Evolutionary conservation across 176 grass and related monocot genomes (phyloP).

Genomic region (Themeda triandra): DNA sequence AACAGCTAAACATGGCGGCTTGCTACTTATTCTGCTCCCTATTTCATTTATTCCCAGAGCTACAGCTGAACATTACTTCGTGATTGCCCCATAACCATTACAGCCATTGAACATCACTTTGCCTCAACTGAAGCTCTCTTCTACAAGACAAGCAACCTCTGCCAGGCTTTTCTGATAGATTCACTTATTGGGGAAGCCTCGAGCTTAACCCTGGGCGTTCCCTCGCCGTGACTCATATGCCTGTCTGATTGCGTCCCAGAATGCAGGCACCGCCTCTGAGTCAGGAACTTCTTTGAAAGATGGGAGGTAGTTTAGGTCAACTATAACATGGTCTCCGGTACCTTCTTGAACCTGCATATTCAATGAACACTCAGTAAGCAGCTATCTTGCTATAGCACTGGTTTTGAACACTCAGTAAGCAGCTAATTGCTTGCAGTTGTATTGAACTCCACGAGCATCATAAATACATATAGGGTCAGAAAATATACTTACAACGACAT

Average conservation of each 20-base stretch:
- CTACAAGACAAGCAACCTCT: no score
- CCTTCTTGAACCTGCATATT: conserved; percentile 76
- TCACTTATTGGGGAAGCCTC: neutral
- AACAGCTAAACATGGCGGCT: neutral
- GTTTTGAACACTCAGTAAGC: neutral
- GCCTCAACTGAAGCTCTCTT: neutral
- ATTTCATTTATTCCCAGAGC: neutral
- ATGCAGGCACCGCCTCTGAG: conserved; percentile 61
- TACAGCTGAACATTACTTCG: neutral
- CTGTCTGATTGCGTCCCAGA: conserved; percentile 78
- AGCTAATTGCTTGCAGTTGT: neutral
- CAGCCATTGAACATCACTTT: neutral
- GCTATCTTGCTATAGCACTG: neutral
- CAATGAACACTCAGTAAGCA: neutral
- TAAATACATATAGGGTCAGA: neutral
- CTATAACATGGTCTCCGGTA: conserved; percentile 83
- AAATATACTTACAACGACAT: conserved; percentile 82
- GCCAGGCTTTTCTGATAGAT: neutral
- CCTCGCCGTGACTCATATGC: conserved; percentile 38
- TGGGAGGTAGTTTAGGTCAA: conserved; percentile 92
- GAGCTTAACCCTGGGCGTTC: conserved; percentile 9
- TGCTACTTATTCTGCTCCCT: neutral
- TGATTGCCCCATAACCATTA: neutral
- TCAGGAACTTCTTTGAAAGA: conserved; percentile 95
- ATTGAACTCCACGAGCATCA: conserved; percentile 9